Base-by-base conservation (phyloP, 164 flowering plant species). In the Piper betle region DNA sequence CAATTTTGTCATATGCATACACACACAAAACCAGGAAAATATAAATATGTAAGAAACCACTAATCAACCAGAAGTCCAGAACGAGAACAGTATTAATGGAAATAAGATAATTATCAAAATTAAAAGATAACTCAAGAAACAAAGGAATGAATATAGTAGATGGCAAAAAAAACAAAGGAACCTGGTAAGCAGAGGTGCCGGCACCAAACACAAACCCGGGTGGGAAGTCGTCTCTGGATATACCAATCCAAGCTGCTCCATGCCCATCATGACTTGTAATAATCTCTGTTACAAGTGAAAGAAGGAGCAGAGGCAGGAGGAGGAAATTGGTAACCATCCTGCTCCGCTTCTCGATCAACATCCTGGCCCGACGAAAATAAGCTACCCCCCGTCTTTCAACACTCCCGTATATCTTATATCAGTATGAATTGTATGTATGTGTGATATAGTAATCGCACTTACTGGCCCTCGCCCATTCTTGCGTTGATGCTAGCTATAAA, bases 141-240 rank as follows among this genome's bases (percentile, higher is more conserved):
- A 25, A 2, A 25, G 33, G 33, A 2, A 25, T 25, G 33, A 25
- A 25, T 25, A 25, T 25, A 25, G 2, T 25, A 25, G 1, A 25
- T 2, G 33, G n/a, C 8, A 13, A 17, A 53, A 53, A 17, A 17
- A 2, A 33, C 12, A 7, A 37, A 63, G 25, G 46, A n/a, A 65
- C 68, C 62, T 66, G 68, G 20, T 59, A 53, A 25, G 68, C 68
- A 66, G 68, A 66, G 19, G 68, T n/a, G 39, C 63, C 63, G 15
- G 68, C 68, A 18, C 68, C 68, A 59, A 66, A 66, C 48, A 66
- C 59, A 52, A 66, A 66, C 4, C 63, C 68, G 2, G 63, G 58
- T 59, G 68, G 68, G 63, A 66, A 66, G 25, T 66, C 63, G 33
- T 40, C 39, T 53, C 58, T 52, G 62, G 63, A 39, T 25, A 25